These are phyloP conservation scores for Mycena alexandri DNA, from an alignment of 768 basidiomycete genomes.

Conservation along the genomic window DNA sequence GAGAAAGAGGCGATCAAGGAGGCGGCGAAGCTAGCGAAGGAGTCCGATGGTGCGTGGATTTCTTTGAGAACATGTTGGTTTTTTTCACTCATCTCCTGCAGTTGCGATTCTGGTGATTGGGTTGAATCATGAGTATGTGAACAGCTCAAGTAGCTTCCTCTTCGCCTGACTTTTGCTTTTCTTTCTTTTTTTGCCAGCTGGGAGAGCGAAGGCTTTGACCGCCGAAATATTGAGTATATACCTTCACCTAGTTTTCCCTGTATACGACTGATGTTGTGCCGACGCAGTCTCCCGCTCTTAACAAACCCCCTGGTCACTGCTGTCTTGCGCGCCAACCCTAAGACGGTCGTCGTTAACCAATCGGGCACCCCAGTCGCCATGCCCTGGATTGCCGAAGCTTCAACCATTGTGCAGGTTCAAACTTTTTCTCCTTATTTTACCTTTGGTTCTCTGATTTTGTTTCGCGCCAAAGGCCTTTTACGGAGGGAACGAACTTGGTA, in stretches of 20 bases:
- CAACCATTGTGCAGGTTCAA: slow-evolving; percentile 55
- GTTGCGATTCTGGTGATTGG: slow-evolving; percentile 65
- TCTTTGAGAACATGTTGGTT: no score
- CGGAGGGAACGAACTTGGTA: slow-evolving; percentile 68
- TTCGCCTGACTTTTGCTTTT: not conserved
- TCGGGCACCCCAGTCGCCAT: slow-evolving; percentile 66
- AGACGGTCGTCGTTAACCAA: slow-evolving; percentile 70
- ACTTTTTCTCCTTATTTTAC: slow-evolving; percentile 7
- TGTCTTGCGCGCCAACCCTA: slow-evolving; percentile 64
- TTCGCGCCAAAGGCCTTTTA: slow-evolving; percentile 58
- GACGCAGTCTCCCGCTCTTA: slow-evolving; percentile 59
- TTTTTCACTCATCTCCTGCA: slow-evolving; percentile 41
- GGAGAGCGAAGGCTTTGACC: slow-evolving; percentile 74
- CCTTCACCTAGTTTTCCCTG: slow-evolving; percentile 13
- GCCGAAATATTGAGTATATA: slow-evolving; percentile 58
- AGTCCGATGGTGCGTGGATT: slow-evolving; percentile 59
- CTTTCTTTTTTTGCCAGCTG: slow-evolving; percentile 43
- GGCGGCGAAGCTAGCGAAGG: slow-evolving; percentile 54
- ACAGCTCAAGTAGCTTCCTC: not conserved
- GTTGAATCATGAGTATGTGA: slow-evolving; percentile 63
- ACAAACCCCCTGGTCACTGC: slow-evolving; percentile 64
- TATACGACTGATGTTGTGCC: not conserved
- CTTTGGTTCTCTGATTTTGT: not conserved
- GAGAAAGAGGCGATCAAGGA: slow-evolving; percentile 56
- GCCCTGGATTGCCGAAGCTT: slow-evolving; percentile 61